These are phyloP conservation scores for Penicillium sp. DNA, from an alignment of 2,329 filamentous ascomycete species.

Conservation along the genomic window DNA sequence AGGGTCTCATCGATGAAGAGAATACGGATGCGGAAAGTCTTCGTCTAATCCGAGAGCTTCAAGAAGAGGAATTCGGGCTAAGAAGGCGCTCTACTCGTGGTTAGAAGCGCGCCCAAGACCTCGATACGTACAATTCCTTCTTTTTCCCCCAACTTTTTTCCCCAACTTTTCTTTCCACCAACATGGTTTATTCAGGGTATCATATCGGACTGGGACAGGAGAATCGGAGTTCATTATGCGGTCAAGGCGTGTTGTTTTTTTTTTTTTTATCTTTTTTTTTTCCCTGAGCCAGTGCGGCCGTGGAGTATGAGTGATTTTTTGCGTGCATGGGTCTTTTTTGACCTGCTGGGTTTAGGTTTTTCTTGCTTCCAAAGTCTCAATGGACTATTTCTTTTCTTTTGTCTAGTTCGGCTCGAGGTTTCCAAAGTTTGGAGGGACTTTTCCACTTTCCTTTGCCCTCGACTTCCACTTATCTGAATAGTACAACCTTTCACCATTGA, in stretches of 20 bases:
- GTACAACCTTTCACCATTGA: background rate
- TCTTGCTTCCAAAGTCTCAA: slow-evolving; percentile 1
- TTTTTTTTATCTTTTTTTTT: background rate
- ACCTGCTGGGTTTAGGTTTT: background rate
- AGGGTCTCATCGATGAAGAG: slow-evolving; percentile 29
- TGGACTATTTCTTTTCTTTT: slow-evolving; percentile 2
- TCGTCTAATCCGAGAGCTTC: slow-evolving; percentile 44
- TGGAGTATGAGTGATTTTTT: slow-evolving; percentile 4
- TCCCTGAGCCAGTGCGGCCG: background rate
- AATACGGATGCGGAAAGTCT: slow-evolving; percentile 44
- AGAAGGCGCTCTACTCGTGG: slow-evolving; percentile 31
- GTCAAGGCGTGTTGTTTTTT: slow-evolving; percentile 10
- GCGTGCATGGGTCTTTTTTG: slow-evolving; percentile 7
- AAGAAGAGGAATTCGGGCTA: slow-evolving; percentile 47
- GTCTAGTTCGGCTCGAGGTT: slow-evolving; percentile 4
- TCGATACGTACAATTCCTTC: background rate
- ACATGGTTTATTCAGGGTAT: slow-evolving; percentile 17
- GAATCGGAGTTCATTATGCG: slow-evolving; percentile 19
- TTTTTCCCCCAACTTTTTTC: too few species aligned
- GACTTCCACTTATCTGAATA: background rate
- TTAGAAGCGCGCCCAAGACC: slow-evolving; percentile 3
- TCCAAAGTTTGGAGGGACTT: background rate
- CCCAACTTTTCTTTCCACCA: slow-evolving; percentile 10
- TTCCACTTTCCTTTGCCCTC: slow-evolving; percentile 1
- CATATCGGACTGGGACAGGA: slow-evolving; percentile 14